Evolutionary conservation across 2,329 filamentous ascomycete genomes (phyloP).

Genomic region (Emergomyces africanus): DNA sequence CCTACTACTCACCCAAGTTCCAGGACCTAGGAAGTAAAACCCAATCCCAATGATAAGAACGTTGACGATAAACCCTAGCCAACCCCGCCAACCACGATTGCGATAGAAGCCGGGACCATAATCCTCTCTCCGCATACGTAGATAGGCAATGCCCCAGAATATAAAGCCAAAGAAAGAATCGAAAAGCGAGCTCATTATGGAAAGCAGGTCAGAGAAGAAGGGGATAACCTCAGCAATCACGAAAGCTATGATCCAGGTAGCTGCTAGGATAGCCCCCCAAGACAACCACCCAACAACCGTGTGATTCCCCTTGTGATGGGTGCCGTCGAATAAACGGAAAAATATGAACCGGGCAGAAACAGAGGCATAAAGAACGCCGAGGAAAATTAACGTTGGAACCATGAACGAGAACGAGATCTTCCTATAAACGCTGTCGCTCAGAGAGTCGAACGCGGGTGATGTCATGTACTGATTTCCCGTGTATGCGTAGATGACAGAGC

Average conservation of each 20-base stretch:
- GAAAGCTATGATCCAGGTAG: constrained; percentile 76
- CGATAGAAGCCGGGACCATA: constrained; percentile 29
- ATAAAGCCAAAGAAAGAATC: constrained; percentile 77
- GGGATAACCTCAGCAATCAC: constrained; percentile 88
- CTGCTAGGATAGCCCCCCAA: constrained; percentile 59
- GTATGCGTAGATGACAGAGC: constrained; percentile 70
- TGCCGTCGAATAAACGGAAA: constrained; percentile 72
- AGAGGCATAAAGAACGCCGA: constrained; percentile 81
- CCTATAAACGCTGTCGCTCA: constrained; percentile 62
- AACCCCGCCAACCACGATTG: constrained; percentile 30
- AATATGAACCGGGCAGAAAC: constrained; percentile 85
- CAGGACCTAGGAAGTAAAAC: constrained; percentile 66
- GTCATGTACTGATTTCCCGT: constrained; percentile 84
- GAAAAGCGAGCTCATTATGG: constrained; percentile 57
- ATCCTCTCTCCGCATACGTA: constrained; percentile 31
- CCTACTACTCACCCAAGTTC: constrained; percentile 53
- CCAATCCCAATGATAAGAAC: constrained; percentile 60
- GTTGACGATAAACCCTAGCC: constrained; percentile 46
- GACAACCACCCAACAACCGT: constrained; percentile 67
- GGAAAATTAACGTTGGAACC: constrained; percentile 86
- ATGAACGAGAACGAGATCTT: constrained; percentile 90
- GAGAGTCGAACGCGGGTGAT: constrained; percentile 72
- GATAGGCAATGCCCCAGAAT: constrained; percentile 50
- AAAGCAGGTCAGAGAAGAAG: constrained; percentile 65
- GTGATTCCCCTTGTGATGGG: constrained; percentile 66